These are phyloP conservation scores for Fusarium sp. DNA, from an alignment of 2,329 filamentous ascomycete species.

Conservation along the genomic window DNA sequence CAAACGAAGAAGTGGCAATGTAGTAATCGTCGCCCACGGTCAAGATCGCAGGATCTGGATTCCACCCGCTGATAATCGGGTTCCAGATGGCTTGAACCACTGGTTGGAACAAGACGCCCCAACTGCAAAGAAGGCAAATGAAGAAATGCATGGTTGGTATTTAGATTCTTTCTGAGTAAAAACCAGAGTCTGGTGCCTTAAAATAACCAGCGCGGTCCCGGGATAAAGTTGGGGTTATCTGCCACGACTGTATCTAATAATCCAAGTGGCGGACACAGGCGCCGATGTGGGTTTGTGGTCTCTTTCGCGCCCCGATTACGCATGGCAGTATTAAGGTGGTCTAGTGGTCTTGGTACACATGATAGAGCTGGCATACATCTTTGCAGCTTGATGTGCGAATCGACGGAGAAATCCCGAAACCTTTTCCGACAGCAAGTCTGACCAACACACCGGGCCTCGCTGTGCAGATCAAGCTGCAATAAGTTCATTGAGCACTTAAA, in stretches of 20 bases:
- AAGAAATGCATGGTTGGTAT: background rate
- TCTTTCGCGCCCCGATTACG: background rate
- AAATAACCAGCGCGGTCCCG: background rate
- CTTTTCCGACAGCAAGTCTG: background rate
- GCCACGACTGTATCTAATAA: background rate
- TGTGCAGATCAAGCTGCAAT: too few species aligned
- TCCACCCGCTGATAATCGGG: background rate
- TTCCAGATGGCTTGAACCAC: background rate
- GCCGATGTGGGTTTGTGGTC: background rate
- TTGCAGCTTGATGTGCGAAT: background rate
- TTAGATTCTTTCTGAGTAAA: too few species aligned
- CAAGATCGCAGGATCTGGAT: background rate
- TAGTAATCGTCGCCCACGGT: background rate
- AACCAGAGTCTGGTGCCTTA: background rate
- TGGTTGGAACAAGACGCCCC: background rate
- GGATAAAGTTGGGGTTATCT: background rate
- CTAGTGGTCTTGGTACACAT: background rate
- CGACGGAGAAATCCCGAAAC: background rate
- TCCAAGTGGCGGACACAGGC: too few species aligned
- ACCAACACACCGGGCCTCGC: background rate
- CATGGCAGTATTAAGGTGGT: too few species aligned
- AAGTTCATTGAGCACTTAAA: fast-evolving
- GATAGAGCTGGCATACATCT: background rate
- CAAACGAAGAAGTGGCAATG: background rate
- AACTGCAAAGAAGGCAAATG: background rate